Percentiles rank a stretch among this genome's conserved stretches.
These are phyloP conservation scores for Euptelea pleiosperma DNA, from an alignment of 164 flowering plant species.

Conservation along the genomic window DNA sequence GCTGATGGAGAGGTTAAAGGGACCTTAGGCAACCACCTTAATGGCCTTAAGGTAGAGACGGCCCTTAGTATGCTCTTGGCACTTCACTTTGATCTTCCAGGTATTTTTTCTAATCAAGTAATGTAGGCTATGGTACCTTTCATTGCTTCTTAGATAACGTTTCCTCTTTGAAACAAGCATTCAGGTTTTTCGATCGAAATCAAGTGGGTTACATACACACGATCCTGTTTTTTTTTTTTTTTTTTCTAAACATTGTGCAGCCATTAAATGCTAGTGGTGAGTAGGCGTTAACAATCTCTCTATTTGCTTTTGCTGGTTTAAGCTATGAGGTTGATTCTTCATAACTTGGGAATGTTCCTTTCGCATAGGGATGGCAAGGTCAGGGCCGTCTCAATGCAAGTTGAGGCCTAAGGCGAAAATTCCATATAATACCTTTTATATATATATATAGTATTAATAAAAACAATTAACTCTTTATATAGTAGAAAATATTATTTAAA, in stretches of 20 bases:
- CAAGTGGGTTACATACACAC: conserved; percentile 59
- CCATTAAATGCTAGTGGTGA: too few species aligned
- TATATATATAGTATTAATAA: too few species aligned
- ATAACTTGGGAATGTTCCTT: conserved; percentile 75
- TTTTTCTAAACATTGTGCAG: too few species aligned
- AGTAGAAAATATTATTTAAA: too few species aligned
- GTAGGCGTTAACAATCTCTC: neutral
- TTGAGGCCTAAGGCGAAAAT: too few species aligned
- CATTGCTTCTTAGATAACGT: neutral
- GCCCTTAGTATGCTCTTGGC: conserved; percentile 35
- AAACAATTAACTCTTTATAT: too few species aligned
- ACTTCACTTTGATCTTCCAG: neutral
- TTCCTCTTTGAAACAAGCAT: conserved; percentile 55
- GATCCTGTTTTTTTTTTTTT: neutral
- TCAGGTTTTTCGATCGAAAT: conserved; percentile 89
- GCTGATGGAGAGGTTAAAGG: conserved; percentile 23
- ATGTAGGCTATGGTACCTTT: neutral
- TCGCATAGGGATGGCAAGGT: conserved; percentile 94
- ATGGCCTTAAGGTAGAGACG: too few species aligned
- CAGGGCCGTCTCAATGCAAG: too few species aligned
- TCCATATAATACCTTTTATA: too few species aligned
- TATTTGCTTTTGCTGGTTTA: conserved; percentile 64
- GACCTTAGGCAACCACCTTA: too few species aligned
- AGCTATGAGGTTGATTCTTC: conserved; percentile 80
- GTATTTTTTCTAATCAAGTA: neutral